Percentiles rank a stretch among this genome's conserved stretches.
These are phyloP conservation scores for Trametes meyenii DNA, from an alignment of 768 basidiomycete genomes.

Conservation along the genomic window DNA sequence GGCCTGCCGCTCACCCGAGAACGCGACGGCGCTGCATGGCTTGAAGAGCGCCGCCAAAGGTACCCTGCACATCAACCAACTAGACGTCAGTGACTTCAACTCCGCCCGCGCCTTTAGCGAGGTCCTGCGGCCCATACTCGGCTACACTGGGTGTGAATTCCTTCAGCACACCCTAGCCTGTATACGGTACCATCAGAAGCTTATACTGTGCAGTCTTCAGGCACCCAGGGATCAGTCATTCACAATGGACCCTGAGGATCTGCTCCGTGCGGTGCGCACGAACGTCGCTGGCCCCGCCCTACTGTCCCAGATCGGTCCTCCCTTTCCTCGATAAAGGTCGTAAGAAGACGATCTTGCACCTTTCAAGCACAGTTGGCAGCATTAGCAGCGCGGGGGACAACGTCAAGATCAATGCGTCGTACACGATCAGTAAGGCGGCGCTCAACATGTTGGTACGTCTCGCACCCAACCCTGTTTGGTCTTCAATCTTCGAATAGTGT, in stretches of 20 bases:
- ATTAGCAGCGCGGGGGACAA: constrained; percentile 34
- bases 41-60: constrained; percentile 30
- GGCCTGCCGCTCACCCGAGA: constrained; percentile 33
- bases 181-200: not conserved
- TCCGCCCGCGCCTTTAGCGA: constrained; percentile 31
- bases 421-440: constrained; percentile 40
- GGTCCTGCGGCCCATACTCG: constrained; percentile 31
- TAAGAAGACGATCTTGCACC: constrained; percentile 38
- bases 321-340: constrained; percentile 37
- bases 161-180: constrained; percentile 19
- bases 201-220: not conserved
- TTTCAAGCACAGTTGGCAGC: constrained; percentile 37
- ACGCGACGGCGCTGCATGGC: constrained; percentile 26
- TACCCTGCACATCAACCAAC: constrained; percentile 35
- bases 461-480: not conserved
- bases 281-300: constrained; percentile 43
- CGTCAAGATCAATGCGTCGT: constrained; percentile 31
- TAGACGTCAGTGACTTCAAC: constrained; percentile 34
- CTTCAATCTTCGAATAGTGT: not conserved
- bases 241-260: constrained; percentile 27
- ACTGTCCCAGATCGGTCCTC: constrained; percentile 36
- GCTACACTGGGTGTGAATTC: constrained; percentile 39
- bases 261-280: constrained; percentile 30
- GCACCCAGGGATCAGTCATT: constrained; percentile 32
- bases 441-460: constrained; percentile 42